phyloP scores from a whole-genome alignment of 805 yeast genomes.

The Saturnispora bothae region DNA sequence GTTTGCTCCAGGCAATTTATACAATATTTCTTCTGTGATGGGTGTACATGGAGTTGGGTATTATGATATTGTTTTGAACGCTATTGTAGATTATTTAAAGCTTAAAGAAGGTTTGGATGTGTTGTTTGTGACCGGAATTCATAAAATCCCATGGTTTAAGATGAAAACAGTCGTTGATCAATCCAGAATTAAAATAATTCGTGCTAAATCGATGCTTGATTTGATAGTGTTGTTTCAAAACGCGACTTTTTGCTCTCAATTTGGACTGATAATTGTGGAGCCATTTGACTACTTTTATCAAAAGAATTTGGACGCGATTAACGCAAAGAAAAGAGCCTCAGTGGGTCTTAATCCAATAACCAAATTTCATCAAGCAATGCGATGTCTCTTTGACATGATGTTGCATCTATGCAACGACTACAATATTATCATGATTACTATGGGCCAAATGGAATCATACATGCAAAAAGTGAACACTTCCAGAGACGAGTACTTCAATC shows the following conservation, averaged over 20 bases:
- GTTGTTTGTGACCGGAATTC: conserved; percentile 13
- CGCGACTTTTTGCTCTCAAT: conserved; percentile 11
- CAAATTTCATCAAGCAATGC: conserved; percentile 13
- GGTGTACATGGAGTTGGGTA: conserved; percentile 19
- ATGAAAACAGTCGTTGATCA: conserved; percentile 8
- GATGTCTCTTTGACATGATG: conserved; percentile 14
- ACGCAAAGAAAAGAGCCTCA: neutral
- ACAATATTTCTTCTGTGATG: conserved; percentile 22
- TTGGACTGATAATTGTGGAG: conserved; percentile 20
- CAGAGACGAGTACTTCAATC: conserved; percentile 14
- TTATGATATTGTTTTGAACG: conserved; percentile 18
- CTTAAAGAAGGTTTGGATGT: conserved; percentile 5
- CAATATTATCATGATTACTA: conserved; percentile 17
- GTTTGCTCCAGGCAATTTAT: conserved; percentile 16
- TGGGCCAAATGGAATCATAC: conserved; percentile 21
- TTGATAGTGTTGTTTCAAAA: conserved; percentile 17
- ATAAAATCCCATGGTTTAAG: conserved; percentile 22
- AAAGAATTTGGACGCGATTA: conserved; percentile 4
- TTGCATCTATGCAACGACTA: conserved; percentile 4
- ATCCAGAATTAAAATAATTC: conserved; percentile 11
- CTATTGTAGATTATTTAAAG: neutral
- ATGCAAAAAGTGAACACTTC: conserved; percentile 13
- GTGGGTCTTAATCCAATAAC: conserved; percentile 15
- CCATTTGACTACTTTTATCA: conserved; percentile 22
- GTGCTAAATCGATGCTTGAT: conserved; percentile 15